Percentiles rank a stretch among this genome's conserved stretches.
Evolutionary conservation across 2,329 filamentous ascomycete genomes (phyloP).

Genomic region (Dichotomopilus funicola): DNA sequence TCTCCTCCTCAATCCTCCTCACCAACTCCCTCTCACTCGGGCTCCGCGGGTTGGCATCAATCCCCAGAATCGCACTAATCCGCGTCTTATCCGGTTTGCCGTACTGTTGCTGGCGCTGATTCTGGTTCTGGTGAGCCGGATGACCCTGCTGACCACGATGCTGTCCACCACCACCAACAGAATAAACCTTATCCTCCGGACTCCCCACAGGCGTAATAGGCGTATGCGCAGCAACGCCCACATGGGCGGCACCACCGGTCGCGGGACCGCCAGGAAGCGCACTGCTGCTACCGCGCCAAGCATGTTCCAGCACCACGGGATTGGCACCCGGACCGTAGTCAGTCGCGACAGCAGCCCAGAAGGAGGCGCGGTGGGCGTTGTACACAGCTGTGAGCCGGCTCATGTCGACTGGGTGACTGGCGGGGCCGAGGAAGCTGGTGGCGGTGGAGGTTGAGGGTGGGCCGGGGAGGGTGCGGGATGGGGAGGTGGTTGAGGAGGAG

Average conservation of each 20-base stretch:
- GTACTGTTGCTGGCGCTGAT: background rate
- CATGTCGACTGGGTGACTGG: constrained; percentile 49
- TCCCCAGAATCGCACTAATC: constrained; percentile 57
- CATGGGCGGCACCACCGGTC: background rate
- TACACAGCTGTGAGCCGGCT: constrained; percentile 64
- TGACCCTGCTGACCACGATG: background rate
- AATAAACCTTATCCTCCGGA: constrained; percentile 43
- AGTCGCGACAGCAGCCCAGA: constrained; percentile 66
- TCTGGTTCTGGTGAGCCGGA: background rate
- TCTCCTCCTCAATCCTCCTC: constrained; percentile 48
- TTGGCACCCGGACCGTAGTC: constrained; percentile 63
- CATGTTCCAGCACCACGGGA: constrained; percentile 60
- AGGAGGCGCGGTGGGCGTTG: constrained; percentile 59
- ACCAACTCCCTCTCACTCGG: constrained; percentile 53
- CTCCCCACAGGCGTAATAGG: constrained; percentile 50
- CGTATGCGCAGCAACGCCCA: constrained; percentile 30
- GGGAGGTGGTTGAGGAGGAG: background rate
- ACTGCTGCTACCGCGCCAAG: constrained; percentile 40
- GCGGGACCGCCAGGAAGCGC: background rate
- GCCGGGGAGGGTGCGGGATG: too few relatives aligned
- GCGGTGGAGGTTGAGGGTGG: too few relatives aligned
- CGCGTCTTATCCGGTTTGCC: constrained; percentile 47
- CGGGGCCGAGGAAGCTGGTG: too few relatives aligned
- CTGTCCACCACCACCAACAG: constrained; percentile 12
- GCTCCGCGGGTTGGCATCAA: constrained; percentile 51